Conservation (phyloP, 495 filamentous ascomycete species). For the Penicillium herquei region DNA sequence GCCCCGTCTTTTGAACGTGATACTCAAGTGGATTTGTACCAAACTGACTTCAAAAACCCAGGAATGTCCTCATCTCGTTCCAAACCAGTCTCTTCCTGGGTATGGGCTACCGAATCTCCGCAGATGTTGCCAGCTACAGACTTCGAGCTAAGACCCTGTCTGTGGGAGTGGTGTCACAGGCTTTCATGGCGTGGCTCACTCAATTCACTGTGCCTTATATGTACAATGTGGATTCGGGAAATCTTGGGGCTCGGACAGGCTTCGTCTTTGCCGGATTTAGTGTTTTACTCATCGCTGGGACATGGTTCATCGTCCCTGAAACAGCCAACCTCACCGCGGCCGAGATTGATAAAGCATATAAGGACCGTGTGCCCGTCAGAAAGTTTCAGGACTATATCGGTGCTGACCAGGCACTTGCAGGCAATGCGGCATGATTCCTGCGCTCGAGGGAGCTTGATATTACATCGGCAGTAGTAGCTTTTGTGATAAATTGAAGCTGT, state of each 20-base stretch:
- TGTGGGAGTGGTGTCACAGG: background rate
- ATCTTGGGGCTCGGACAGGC: background rate
- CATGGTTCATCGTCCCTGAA: background rate
- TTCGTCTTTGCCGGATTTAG: background rate
- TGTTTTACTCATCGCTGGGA: background rate
- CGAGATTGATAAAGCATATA: background rate
- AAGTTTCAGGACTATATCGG: slow-evolving; percentile 43
- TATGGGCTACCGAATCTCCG: background rate
- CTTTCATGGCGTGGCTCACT: background rate
- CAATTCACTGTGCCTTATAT: background rate
- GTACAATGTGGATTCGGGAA: background rate
- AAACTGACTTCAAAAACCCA: background rate
- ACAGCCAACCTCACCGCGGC: background rate
- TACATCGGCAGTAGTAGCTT: too few species aligned
- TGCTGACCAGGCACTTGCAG: too few species aligned
- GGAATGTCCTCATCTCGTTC: background rate
- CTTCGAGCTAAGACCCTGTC: background rate
- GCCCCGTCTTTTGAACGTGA: background rate
- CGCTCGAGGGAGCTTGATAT: too few species aligned
- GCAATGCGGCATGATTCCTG: too few species aligned
- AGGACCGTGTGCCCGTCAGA: background rate
- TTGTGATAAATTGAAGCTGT: too few species aligned
- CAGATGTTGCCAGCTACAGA: background rate
- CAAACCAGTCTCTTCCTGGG: background rate
- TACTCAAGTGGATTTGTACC: background rate